These are phyloP conservation scores for Vitis rotundifolia DNA, from an alignment of 164 flowering plant species.

Conservation along the genomic window DNA sequence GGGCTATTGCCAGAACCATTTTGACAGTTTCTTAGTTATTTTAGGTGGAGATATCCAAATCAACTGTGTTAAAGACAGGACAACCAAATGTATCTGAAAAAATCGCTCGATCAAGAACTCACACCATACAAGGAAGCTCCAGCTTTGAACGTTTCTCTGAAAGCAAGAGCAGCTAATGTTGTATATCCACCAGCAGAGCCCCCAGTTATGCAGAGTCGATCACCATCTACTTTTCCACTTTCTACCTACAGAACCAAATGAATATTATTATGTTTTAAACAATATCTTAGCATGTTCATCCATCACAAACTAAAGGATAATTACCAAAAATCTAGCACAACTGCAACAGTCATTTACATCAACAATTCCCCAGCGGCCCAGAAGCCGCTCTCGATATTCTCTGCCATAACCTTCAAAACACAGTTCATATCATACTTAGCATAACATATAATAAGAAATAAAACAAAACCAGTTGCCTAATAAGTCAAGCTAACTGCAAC, in stretches of 20 bases:
- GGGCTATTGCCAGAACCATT: too few species aligned
- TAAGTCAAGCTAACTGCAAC: too few species aligned
- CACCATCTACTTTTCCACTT: constrained; percentile 75
- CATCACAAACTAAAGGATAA: constrained; percentile 2
- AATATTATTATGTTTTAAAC: neutral
- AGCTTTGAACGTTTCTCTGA: constrained; percentile 80
- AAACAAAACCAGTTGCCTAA: neutral
- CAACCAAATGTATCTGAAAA: too few species aligned
- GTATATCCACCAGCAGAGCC: constrained; percentile 98
- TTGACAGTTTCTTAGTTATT: too few species aligned
- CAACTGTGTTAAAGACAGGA: too few species aligned
- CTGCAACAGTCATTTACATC: constrained; percentile 98
- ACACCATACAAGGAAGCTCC: constrained; percentile 98
- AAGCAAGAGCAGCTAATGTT: constrained; percentile 94
- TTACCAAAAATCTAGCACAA: constrained; percentile 89
- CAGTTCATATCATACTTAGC: constrained; percentile 10
- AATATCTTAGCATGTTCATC: neutral
- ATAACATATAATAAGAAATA: neutral
- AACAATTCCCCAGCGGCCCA: constrained; percentile 89
- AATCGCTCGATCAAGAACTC: constrained; percentile 30
- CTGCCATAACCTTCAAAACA: constrained; percentile 84
- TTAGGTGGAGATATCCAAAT: too few species aligned
- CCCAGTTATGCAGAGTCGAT: constrained; percentile 85
- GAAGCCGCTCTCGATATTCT: constrained; percentile 83
- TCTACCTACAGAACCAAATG: constrained; percentile 60